Evolutionary conservation across 2,329 filamentous ascomycete species (phyloP).

Genomic region (Knoxdaviesia capensis): DNA sequence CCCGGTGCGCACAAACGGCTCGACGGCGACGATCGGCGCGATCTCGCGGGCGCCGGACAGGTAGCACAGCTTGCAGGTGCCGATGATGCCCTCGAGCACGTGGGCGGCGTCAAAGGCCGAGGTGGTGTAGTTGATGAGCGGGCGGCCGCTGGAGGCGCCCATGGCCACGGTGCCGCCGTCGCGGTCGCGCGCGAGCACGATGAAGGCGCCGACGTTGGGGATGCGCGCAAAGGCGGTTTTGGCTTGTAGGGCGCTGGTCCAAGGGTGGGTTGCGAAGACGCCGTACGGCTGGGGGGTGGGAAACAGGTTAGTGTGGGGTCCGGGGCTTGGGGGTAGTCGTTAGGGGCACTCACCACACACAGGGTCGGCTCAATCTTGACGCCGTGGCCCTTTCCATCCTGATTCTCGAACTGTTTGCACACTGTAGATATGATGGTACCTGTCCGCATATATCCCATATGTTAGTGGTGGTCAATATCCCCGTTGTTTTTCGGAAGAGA

Average conservation of each 20-base stretch:
- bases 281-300: conserved; percentile 33
- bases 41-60: conserved; percentile 68
- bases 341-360: conserved; percentile 36
- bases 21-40: conserved; percentile 37
- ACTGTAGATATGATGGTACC: conserved; percentile 65
- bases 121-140: conserved; percentile 48
- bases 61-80: conserved; percentile 57
- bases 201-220: conserved; percentile 49
- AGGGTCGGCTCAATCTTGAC: conserved; percentile 58
- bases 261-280: conserved; percentile 42
- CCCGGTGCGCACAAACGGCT: conserved; percentile 32
- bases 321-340: not conserved
- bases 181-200: conserved; percentile 55
- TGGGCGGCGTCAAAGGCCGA: conserved; percentile 54
- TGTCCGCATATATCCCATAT: conserved; percentile 8
- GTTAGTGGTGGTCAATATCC: not conserved
- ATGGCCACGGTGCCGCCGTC: conserved; percentile 56
- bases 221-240: conserved; percentile 53
- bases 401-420: conserved; percentile 58
- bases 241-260: conserved; percentile 46
- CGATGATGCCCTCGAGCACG: conserved; percentile 51
- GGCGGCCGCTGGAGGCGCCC: conserved; percentile 45
- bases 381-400: conserved; percentile 65
- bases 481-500: not conserved
- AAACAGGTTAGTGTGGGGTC: conserved; percentile 1